phyloP scores from a whole-genome alignment of 805 yeast species.

The Kuraishia hungarica region DNA sequence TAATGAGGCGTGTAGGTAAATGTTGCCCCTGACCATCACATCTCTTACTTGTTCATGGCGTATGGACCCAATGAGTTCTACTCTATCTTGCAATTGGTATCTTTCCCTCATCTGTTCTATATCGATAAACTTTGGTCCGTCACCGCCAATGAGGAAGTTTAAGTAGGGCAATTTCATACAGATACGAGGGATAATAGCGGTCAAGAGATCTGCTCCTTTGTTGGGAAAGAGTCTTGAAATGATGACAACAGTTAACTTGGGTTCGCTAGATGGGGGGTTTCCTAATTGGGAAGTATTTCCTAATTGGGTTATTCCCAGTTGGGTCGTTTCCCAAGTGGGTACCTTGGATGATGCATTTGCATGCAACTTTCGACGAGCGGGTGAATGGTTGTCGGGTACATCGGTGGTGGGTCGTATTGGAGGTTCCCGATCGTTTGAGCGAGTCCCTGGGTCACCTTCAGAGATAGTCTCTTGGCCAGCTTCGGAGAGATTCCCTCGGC shows the following conservation, averaged over 20 bases:
- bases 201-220: slow-evolving; percentile 87
- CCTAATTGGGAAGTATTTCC: too few relatives aligned
- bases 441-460: too few relatives aligned
- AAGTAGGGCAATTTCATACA: slow-evolving; percentile 59
- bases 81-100: slow-evolving; percentile 78
- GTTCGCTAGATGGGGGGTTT: slow-evolving; percentile 9
- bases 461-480: too few relatives aligned
- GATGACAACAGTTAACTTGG: slow-evolving; percentile 72
- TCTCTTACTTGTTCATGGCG: slow-evolving; percentile 90
- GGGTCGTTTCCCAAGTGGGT: too few relatives aligned
- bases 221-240: slow-evolving; percentile 91
- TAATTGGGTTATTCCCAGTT: too few relatives aligned
- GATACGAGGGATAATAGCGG: slow-evolving; percentile 77
- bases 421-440: too few relatives aligned
- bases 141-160: slow-evolving; percentile 85
- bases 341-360: too few relatives aligned
- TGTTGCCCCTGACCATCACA: slow-evolving; percentile 89
- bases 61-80: slow-evolving; percentile 76
- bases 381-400: not conserved
- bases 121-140: slow-evolving; percentile 92
- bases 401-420: too few relatives aligned
- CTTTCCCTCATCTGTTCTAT: slow-evolving; percentile 92
- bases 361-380: too few relatives aligned
- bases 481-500: too few relatives aligned
- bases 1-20: slow-evolving; percentile 84